phyloP scores from a whole-genome alignment of 208 protist genomes.

The Trypanosoma lewisi region DNA sequence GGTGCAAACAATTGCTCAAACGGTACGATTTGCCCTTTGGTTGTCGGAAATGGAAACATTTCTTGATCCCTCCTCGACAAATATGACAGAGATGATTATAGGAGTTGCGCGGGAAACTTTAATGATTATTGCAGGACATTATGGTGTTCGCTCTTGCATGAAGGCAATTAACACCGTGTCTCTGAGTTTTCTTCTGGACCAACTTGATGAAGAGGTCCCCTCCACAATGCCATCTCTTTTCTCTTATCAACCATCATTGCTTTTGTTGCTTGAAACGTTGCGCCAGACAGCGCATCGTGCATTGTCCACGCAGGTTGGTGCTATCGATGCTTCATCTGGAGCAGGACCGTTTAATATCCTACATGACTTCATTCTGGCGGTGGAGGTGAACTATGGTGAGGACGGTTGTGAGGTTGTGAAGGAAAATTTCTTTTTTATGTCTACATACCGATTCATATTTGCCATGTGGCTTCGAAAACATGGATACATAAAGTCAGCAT shows the following conservation, averaged over 20 bases:
- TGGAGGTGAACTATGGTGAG: conserved; percentile 41
- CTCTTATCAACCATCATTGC: conserved; percentile 2
- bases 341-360: conserved; percentile 32
- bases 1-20: conserved; percentile 57
- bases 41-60: conserved; percentile 54
- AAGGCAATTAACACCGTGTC: conserved; percentile 25
- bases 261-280: conserved; percentile 36
- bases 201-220: conserved; percentile 34
- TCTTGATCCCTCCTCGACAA: conserved; percentile 33
- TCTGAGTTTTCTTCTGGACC: conserved; percentile 25
- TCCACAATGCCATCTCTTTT: conserved; percentile 22
- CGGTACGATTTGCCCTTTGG: conserved; percentile 54
- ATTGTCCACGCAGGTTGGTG: conserved; percentile 44
- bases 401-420: conserved; percentile 24
- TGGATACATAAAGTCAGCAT: conserved; percentile 63
- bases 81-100: conserved; percentile 31
- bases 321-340: conserved; percentile 16
- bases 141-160: conserved; percentile 48
- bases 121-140: conserved; percentile 52
- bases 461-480: conserved; percentile 35
- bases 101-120: conserved; percentile 53
- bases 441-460: conserved; percentile 46
- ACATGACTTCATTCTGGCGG: conserved; percentile 29
- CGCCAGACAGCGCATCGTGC: conserved; percentile 57
- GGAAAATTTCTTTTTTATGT: conserved; percentile 48